Base-by-base conservation (phyloP, 192 early-diverging fungal genomes). In the Linnemannia elongata region DNA sequence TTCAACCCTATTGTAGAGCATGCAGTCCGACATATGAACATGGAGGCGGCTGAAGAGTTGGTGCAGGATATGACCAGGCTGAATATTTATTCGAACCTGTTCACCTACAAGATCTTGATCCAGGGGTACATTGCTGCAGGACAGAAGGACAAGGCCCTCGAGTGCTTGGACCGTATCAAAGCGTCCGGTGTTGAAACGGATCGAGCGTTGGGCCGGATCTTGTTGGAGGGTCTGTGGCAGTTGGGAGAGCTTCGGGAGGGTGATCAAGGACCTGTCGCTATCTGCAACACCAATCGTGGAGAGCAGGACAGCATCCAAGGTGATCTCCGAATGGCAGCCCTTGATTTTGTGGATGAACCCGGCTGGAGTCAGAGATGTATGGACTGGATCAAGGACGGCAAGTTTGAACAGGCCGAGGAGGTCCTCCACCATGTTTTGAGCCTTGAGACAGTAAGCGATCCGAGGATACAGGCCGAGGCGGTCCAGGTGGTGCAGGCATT, bases 1-100 rank as follows among this genome's bases (percentile, higher is more conserved):
- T 86, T 81, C 42, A 86, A 86, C 57, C 84, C 84, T 0, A 86
- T 86, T 27, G 79, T 86, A 8, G 75, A 86, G n/a, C 84, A 86
- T 73, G 84, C 84, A 1, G 69, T 57, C 20, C 66, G 73, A 10
- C 44, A 63, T 35, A 44, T 86, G 27, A 72, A 69, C 10, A 86
- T 86, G 84, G 84, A 77, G 60, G 69, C 75, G 1, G 84, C 84
- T 0, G 84, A 86, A 13, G 75, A 76, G 7, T 47, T 86, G 54
- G 84, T 86, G 22, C 39, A 69, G 79, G 84, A 86, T 55, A 86
- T 86, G 84, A 24, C 77, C 36, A 30, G 80, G 36, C 39, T 76
- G 2, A 76, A 79, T 0, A 74, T 81, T 8, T 86, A 77, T 35
- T 45, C 80, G 24, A 86, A 86, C 39, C 42, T 86, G 68, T 86